Evolutionary conservation across 345 rosid genomes (phyloP).

Genomic region (Abelmoschus esculentus): DNA sequence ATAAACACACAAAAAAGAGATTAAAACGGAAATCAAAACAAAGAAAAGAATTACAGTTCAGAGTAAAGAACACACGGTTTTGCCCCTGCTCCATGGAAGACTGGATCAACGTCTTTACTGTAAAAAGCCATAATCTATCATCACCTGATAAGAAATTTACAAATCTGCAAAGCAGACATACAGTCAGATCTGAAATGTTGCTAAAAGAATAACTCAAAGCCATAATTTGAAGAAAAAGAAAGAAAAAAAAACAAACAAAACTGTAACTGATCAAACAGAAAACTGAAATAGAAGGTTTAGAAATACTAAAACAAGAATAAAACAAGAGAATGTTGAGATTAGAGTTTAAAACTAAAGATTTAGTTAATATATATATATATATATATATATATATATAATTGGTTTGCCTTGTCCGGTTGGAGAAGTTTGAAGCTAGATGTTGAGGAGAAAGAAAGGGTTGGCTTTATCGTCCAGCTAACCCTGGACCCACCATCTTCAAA

Average conservation of each 20-base stretch:
- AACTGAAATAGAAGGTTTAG: not conserved
- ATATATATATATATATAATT: too few species aligned
- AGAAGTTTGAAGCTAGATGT: not conserved
- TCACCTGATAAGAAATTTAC: conserved; percentile 2
- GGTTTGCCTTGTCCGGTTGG: not conserved
- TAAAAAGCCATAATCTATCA: conserved; percentile 38
- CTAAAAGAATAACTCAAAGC: not conserved
- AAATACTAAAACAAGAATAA: not conserved
- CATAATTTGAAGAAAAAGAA: not conserved
- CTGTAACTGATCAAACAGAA: not conserved
- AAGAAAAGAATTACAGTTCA: not conserved
- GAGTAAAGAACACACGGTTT: conserved; percentile 40
- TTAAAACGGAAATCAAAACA: not conserved
- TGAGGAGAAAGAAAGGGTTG: not conserved
- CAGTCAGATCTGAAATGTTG: conserved; percentile 1
- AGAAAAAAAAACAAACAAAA: not conserved
- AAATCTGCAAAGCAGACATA: conserved; percentile 5
- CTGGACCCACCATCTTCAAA: conserved; percentile 5
- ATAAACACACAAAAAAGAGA: not conserved
- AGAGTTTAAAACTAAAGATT: not conserved
- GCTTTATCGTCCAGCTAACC: not conserved
- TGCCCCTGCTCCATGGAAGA: conserved; percentile 49
- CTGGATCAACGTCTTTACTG: conserved; percentile 41
- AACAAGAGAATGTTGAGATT: not conserved
- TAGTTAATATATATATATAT: not conserved